Conservation (phyloP, 1,139 yeast species). For the Sugiyamaella pinicola region DNA sequence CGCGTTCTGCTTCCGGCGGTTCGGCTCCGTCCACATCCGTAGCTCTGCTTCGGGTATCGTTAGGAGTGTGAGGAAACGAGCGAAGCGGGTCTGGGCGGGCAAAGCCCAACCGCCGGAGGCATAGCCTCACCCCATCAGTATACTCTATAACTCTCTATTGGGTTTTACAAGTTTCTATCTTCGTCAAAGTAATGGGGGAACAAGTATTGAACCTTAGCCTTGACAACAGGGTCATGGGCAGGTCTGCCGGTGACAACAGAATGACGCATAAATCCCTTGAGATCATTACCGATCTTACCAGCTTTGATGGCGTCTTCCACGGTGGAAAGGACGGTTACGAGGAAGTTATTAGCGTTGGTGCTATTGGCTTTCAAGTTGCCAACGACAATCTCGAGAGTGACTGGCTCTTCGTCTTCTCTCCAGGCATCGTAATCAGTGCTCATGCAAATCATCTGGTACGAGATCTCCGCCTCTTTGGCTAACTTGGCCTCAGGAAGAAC, state of each 20-base stretch:
- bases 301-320: conserved; percentile 62
- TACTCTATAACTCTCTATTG: too few species aligned
- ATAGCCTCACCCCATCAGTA: neutral
- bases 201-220: conserved; percentile 78
- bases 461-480: conserved; percentile 95
- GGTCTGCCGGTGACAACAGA: conserved; percentile 79
- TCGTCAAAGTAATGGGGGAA: conserved; percentile 73
- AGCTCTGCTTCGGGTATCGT: conserved; percentile 4
- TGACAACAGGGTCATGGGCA: conserved; percentile 71
- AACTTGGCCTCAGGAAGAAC: conserved; percentile 94
- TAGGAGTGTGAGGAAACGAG: neutral
- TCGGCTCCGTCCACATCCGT: conserved; percentile 5
- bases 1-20: neutral
- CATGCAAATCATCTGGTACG: conserved; percentile 98
- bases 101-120: conserved; percentile 1
- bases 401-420: conserved; percentile 94
- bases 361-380: conserved; percentile 87
- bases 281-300: conserved; percentile 67
- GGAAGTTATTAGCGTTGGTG: conserved; percentile 78
- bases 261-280: conserved; percentile 75
- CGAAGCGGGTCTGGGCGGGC: neutral
- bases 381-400: conserved; percentile 93
- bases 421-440: conserved; percentile 98
- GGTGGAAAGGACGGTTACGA: conserved; percentile 65
- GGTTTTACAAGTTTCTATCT: conserved; percentile 2